Percentiles rank a stretch among this genome's conserved stretches.
Evolutionary conservation across 2,329 filamentous ascomycete species (phyloP).

Genomic region (Ascochyta rabiei): DNA sequence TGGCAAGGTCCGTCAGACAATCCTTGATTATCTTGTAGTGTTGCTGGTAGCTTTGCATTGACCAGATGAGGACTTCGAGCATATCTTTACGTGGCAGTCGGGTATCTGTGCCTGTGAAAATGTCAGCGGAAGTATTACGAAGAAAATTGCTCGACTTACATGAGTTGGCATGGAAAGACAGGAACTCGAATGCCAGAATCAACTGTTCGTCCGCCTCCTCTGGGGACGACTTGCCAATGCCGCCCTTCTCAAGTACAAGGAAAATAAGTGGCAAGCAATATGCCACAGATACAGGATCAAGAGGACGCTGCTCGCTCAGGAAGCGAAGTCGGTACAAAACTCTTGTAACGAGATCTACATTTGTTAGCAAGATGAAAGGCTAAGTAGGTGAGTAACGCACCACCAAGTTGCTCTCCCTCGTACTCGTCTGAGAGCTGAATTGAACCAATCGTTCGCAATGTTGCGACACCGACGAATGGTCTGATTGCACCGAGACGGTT

Average conservation of each 20-base stretch:
- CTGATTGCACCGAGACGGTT: constrained; percentile 76
- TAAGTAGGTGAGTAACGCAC: constrained; percentile 32
- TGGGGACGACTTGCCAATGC: constrained; percentile 67
- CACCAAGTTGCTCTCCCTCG: constrained; percentile 77
- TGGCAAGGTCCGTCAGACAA: constrained; percentile 83
- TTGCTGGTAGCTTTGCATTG: constrained; percentile 88
- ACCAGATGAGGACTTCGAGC: constrained; percentile 71
- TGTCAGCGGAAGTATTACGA: constrained; percentile 19
- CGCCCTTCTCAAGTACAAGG: constrained; percentile 77
- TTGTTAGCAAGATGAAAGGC: constrained; percentile 17
- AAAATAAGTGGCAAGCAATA: constrained; percentile 87
- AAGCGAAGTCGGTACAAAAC: constrained; percentile 90
- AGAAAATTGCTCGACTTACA: constrained; percentile 54
- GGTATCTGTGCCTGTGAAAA: constrained; percentile 64
- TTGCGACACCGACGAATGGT: constrained; percentile 85
- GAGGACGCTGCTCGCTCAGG: constrained; percentile 88
- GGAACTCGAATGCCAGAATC: constrained; percentile 83
- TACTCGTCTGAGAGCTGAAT: constrained; percentile 74
- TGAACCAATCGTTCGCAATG: constrained; percentile 77
- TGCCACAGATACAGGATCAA: constrained; percentile 84
- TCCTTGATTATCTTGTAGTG: constrained; percentile 97
- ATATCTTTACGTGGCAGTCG: constrained; percentile 78
- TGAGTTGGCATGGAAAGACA: constrained; percentile 84
- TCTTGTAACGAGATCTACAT: constrained; percentile 70
- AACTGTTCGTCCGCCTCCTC: constrained; percentile 91